These are phyloP conservation scores for Ilyonectria sp. DNA, from an alignment of 2,329 filamentous ascomycete species.

Conservation along the genomic window DNA sequence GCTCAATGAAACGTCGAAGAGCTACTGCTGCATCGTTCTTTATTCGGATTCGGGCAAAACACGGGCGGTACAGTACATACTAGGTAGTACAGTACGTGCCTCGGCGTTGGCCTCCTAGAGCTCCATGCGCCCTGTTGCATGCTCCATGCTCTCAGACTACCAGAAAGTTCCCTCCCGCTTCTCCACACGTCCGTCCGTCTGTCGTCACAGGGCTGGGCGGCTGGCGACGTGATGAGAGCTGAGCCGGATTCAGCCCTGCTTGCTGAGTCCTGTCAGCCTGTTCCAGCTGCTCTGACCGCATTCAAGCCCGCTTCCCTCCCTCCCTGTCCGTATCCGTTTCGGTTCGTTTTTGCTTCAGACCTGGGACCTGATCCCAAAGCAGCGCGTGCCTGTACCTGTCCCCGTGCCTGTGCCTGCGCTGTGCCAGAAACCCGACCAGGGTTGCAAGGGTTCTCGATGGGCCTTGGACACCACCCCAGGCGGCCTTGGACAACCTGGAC, in stretches of 20 bases:
- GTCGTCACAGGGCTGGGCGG: constrained; percentile 19
- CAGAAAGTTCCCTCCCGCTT: constrained; percentile 1
- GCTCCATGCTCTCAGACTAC: background rate
- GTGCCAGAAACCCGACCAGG: constrained; percentile 14
- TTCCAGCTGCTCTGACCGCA: background rate
- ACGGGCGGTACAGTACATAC: background rate
- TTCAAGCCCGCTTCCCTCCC: constrained; percentile 3
- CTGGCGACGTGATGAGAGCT: constrained; percentile 11
- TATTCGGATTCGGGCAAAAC: constrained; percentile 2
- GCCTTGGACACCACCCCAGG: background rate
- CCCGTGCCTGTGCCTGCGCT: constrained; percentile 15
- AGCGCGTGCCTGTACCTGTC: constrained; percentile 5
- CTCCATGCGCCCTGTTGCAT: background rate
- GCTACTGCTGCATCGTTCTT: constrained; percentile 16
- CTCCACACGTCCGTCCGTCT: constrained; percentile 8
- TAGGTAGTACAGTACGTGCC: background rate
- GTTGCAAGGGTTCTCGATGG: constrained; percentile 24
- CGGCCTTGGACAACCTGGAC: background rate
- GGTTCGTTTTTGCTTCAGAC: background rate
- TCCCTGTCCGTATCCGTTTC: background rate
- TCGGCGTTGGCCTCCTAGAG: background rate
- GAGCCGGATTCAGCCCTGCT: constrained; percentile 7
- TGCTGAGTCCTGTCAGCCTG: constrained; percentile 7
- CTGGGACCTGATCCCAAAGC: background rate
- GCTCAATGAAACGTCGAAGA: constrained; percentile 11